Evolutionary conservation across 257 asterid genomes (phyloP).

Genomic region (Solanum lycopersicoides): DNA sequence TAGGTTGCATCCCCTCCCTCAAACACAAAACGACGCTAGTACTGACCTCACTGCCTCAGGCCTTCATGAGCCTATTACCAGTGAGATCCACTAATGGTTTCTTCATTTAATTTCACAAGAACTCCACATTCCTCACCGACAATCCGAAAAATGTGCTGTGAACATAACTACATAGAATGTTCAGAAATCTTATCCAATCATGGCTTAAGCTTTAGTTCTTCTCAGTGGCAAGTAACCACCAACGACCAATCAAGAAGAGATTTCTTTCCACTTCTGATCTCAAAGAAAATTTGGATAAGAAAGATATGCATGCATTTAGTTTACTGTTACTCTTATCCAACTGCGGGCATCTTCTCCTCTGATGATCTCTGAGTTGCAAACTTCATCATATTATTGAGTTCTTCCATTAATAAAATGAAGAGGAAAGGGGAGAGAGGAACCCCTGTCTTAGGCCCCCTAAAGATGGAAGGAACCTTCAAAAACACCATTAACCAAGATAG

Average conservation of each 20-base stretch:
- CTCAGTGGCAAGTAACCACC: background rate
- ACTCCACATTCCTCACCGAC: background rate
- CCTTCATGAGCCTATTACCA: background rate
- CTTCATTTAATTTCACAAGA: background rate
- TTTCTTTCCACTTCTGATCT: background rate
- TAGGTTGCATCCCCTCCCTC: background rate
- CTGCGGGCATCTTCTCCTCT: background rate
- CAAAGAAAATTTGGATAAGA: background rate
- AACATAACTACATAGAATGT: background rate
- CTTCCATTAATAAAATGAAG: background rate
- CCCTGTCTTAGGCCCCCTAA: background rate
- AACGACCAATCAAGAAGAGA: background rate
- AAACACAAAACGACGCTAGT: background rate
- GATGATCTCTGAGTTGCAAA: background rate
- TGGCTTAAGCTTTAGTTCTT: background rate
- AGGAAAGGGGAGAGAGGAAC: background rate
- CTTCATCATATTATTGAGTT: background rate
- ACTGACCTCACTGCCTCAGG: background rate
- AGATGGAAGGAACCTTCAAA: background rate
- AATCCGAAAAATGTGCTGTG: background rate
- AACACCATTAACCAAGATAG: background rate
- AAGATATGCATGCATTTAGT: background rate
- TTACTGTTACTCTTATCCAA: background rate
- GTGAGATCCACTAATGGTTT: background rate
- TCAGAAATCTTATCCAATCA: background rate